Base-by-base conservation (phyloP, 2,329 filamentous ascomycete species). In the Claviceps capensis region DNA sequence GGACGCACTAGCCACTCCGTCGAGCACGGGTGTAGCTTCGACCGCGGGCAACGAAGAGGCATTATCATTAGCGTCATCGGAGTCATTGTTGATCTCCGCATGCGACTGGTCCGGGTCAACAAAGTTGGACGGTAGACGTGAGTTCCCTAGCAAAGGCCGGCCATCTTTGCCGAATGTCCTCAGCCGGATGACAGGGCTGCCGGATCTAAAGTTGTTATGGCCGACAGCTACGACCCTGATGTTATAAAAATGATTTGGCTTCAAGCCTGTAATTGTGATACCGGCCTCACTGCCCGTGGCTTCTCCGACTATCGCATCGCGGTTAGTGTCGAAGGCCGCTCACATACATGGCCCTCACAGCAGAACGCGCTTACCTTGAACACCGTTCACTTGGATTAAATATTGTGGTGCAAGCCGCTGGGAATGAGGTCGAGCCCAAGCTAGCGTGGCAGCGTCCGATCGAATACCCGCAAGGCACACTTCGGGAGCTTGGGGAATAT, bases 191-290 rank as follows among this genome's bases (percentile, higher is more conserved):
- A 94, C 81, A 5, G 82, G 77, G 65, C 93, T 96, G 40, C 88
- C 86, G 0, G 90, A 88, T 63, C 95, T 88, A 61, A 97, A 97
- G 66, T 93, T 94, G 59, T 90, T 88, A 34, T 85, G 81, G 48
- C 91, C 95, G 51, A 96, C 85, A 41, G 91, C 88, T 59, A 96
- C 86, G 51, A 97, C 88, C 54, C 91, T 85, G 30, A 98, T 83
- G 58, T 95, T 94, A 69, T 97, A 97, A 62, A 90, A 94, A 61
- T 87, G 86, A 57, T 85, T 83, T 0, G 93, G 89, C 60, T 85
- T 83, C 7, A 98, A 75, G 41, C 90, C 88, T 36, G 86, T 89
- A 52, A 98, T 89, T 46, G 87, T 90, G 50, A 96, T 89, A n/a
- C 88, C 68, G 43, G 65, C 62, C 50, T 70, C 68, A 36, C 67